Conservation (phyloP, 805 yeast species). For the Candida rishiriensis region DNA sequence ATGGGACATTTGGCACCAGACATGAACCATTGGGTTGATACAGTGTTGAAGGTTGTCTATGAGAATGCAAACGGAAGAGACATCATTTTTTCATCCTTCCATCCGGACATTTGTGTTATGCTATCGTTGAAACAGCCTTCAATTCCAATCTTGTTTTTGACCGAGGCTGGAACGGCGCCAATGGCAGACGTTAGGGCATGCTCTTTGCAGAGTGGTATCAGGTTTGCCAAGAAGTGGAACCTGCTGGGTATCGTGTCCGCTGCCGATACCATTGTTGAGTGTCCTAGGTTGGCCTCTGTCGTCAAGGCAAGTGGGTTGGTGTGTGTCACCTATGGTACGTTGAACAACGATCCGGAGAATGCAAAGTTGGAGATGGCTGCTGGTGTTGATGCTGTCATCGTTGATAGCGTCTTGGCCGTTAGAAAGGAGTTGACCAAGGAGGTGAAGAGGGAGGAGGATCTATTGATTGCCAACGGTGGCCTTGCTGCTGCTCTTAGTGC, state of each 20-base stretch:
- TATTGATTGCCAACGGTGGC: too few species aligned
- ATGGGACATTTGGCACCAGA: slow-evolving; percentile 83
- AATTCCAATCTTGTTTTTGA: slow-evolving; percentile 83
- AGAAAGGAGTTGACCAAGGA: slow-evolving; percentile 61
- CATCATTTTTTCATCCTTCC: slow-evolving; percentile 86
- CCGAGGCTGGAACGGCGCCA: slow-evolving; percentile 78
- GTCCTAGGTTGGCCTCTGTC: slow-evolving; percentile 88
- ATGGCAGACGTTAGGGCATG: slow-evolving; percentile 91
- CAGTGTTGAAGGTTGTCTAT: slow-evolving; percentile 73
- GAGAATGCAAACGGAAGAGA: slow-evolving; percentile 78
- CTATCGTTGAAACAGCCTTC: slow-evolving; percentile 89
- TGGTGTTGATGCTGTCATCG: slow-evolving; percentile 98
- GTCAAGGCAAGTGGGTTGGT: slow-evolving; percentile 88
- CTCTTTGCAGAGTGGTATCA: slow-evolving; percentile 83
- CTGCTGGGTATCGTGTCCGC: slow-evolving; percentile 88
- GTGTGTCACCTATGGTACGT: slow-evolving; percentile 85
- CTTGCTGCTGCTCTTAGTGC: too few species aligned
- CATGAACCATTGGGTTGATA: slow-evolving; percentile 83
- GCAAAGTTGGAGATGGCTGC: slow-evolving; percentile 84
- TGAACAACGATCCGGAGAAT: slow-evolving; percentile 79
- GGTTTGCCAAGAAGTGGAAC: slow-evolving; percentile 90
- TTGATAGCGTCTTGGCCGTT: slow-evolving; percentile 91
- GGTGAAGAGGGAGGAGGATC: neutral
- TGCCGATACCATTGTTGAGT: slow-evolving; percentile 76
- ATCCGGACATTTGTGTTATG: slow-evolving; percentile 86